Evolutionary conservation across 1,284 basidiomycete species (phyloP).

Genomic region (Malassezia cuniculi): DNA sequence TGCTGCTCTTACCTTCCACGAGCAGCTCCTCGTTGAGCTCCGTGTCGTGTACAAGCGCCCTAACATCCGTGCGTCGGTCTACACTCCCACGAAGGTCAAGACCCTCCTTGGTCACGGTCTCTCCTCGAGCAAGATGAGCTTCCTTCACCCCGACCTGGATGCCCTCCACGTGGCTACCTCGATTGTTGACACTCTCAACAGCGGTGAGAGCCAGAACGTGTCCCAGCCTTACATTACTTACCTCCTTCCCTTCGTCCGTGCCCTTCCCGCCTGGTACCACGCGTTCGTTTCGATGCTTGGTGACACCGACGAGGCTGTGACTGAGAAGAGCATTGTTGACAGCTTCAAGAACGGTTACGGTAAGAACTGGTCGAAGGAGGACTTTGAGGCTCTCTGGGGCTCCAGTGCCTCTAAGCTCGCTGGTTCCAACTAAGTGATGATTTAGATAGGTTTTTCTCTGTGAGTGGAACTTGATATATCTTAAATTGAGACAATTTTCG

Average conservation of each 20-base stretch:
- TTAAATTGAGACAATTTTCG: too few species aligned
- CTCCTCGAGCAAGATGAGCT: slow-evolving; percentile 33
- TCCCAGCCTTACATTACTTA: slow-evolving; percentile 28
- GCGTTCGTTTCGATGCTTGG: slow-evolving; percentile 26
- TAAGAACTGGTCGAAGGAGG: slow-evolving; percentile 23
- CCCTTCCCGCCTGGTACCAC: slow-evolving; percentile 33
- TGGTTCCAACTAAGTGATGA: not conserved
- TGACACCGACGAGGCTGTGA: slow-evolving; percentile 34
- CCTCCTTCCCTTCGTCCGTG: slow-evolving; percentile 29
- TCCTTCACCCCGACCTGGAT: slow-evolving; percentile 38
- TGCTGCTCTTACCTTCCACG: slow-evolving; percentile 39
- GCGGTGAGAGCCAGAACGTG: slow-evolving; percentile 32
- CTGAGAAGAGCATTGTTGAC: slow-evolving; percentile 23
- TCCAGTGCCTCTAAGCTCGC: too few species aligned
- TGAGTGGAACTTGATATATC: too few species aligned
- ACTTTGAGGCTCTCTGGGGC: too few species aligned
- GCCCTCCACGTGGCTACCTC: slow-evolving; percentile 31
- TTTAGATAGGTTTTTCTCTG: too few species aligned
- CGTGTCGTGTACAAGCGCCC: slow-evolving; percentile 31
- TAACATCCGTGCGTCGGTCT: slow-evolving; percentile 34
- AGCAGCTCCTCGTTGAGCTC: slow-evolving; percentile 35
- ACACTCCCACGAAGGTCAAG: slow-evolving; percentile 40
- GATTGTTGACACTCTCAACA: slow-evolving; percentile 30
- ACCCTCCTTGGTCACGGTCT: slow-evolving; percentile 39
- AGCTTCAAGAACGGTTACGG: slow-evolving; percentile 36